These are phyloP conservation scores for Calonectria montana DNA, from an alignment of 2,329 filamentous ascomycete genomes.

Conservation along the genomic window DNA sequence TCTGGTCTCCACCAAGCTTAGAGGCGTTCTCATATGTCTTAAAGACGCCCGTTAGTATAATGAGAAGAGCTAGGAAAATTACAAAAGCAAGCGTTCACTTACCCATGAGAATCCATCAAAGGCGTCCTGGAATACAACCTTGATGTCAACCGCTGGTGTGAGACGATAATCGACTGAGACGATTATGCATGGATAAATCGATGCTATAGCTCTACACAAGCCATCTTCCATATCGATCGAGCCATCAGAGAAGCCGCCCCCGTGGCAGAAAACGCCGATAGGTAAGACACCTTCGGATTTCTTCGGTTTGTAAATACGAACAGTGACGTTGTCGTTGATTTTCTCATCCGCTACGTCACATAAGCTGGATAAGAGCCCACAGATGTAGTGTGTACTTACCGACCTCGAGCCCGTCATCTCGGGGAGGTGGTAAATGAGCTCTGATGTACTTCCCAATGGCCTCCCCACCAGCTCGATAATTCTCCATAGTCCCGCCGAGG, in stretches of 20 bases:
- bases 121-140: not conserved
- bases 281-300: not conserved
- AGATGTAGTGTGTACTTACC: not conserved
- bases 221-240: not conserved
- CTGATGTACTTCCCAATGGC: not conserved
- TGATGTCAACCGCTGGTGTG: not conserved
- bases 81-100: not conserved
- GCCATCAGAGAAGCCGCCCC: not conserved
- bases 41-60: not conserved
- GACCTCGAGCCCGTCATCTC: not conserved
- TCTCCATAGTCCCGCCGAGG: not conserved
- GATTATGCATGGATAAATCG: not conserved
- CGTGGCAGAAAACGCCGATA: not conserved
- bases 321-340: not conserved
- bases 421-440: not conserved
- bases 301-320: not conserved
- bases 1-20: not conserved
- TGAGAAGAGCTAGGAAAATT: accelerated
- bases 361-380: not conserved
- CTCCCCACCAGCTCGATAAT: not conserved
- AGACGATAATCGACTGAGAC: not conserved
- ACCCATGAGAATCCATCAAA: not conserved
- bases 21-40: not conserved
- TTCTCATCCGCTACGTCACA: not conserved
- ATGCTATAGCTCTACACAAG: not conserved